Conservation (phyloP, 345 rosid species). For the Dimocarpus longan region DNA sequence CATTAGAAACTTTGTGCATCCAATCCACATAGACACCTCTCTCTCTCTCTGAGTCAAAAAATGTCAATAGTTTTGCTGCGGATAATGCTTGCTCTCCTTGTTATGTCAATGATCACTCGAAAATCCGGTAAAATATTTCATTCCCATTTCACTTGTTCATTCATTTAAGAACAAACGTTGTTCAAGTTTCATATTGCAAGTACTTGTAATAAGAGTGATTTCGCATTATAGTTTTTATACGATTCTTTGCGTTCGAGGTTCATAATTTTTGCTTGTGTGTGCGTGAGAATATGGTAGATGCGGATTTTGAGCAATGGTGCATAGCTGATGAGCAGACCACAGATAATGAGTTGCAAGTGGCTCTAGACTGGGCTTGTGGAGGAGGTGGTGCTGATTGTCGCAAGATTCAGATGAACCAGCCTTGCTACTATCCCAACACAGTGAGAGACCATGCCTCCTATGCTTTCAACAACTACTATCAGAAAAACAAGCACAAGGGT, state of each 20-base stretch:
- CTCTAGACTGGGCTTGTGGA: conserved; percentile 76
- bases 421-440: conserved; percentile 77
- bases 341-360: conserved; percentile 60
- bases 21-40: conserved; percentile 6
- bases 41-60: conserved; percentile 25
- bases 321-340: conserved; percentile 77
- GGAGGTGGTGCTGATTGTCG: conserved; percentile 67
- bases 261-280: background rate
- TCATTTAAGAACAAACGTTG: background rate
- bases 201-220: background rate
- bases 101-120: conserved; percentile 38
- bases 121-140: conserved; percentile 38
- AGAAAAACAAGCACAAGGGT: conserved; percentile 56
- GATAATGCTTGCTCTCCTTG: conserved; percentile 45
- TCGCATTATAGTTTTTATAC: background rate
- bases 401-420: conserved; percentile 51
- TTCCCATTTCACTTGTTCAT: background rate
- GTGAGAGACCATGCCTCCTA: conserved; percentile 68
- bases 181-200: background rate
- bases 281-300: conserved; percentile 30
- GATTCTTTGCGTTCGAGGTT: background rate
- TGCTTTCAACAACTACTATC: conserved; percentile 81
- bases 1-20: conserved; percentile 17
- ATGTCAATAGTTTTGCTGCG: conserved; percentile 46
- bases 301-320: conserved; percentile 76